Conservation (phyloP, 306 rosid species). For the Prunus kanzakura region DNA sequence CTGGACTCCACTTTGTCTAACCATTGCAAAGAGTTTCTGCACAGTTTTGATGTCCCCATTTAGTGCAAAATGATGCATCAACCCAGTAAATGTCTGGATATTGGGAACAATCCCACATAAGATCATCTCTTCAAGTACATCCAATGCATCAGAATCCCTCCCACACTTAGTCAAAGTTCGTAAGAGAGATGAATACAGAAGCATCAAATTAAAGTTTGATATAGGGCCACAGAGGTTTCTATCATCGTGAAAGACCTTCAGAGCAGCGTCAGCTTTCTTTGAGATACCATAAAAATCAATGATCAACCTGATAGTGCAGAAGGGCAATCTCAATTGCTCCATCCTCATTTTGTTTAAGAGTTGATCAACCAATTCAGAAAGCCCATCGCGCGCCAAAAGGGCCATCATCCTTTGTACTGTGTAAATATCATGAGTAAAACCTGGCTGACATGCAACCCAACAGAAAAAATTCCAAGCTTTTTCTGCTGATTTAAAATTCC, state of each 20-base stretch:
- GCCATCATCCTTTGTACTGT: constrained; percentile 72
- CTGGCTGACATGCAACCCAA: constrained; percentile 72
- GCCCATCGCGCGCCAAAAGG: constrained; percentile 64
- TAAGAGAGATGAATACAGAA: constrained; percentile 70
- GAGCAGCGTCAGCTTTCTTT: constrained; percentile 75
- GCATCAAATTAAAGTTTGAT: constrained; percentile 58
- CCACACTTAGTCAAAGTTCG: constrained; percentile 70
- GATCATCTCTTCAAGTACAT: constrained; percentile 75
- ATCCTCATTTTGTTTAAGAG: constrained; percentile 59
- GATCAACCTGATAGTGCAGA: constrained; percentile 64
- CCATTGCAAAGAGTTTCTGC: constrained; percentile 65
- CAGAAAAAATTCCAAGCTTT: constrained; percentile 83
- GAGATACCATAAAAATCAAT: constrained; percentile 76
- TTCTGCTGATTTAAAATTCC: constrained; percentile 59
- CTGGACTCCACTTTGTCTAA: constrained; percentile 62
- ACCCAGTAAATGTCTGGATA: constrained; percentile 72
- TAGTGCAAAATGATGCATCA: constrained; percentile 62
- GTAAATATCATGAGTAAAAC: constrained; percentile 71
- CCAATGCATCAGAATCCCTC: constrained; percentile 53
- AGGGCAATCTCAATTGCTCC: constrained; percentile 73
- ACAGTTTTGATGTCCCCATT: constrained; percentile 63
- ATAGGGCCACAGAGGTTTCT: constrained; percentile 56
- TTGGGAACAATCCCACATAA: constrained; percentile 59
- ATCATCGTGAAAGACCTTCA: constrained; percentile 59
- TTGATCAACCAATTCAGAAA: constrained; percentile 54